Conservation (phyloP, 2,329 filamentous ascomycete genomes). For the Clathrospora elynae region DNA sequence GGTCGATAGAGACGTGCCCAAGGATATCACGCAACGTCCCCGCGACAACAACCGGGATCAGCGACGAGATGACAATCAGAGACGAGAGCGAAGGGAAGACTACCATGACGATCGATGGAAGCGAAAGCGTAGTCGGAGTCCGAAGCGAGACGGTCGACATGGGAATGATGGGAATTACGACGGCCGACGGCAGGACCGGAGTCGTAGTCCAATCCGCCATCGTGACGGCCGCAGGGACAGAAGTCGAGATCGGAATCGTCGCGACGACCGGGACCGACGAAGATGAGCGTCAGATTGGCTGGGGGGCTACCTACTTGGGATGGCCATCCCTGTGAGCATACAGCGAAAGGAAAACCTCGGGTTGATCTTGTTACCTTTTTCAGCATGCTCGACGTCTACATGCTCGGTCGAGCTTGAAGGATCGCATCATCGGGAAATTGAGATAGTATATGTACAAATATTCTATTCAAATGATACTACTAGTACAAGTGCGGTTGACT, state of each 20-base stretch:
- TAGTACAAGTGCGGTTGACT: too few species aligned
- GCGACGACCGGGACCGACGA: conserved; percentile 46
- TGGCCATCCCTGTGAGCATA: too few species aligned
- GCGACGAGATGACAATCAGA: conserved; percentile 50
- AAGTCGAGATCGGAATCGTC: conserved; percentile 50
- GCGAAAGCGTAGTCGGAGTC: conserved; percentile 47
- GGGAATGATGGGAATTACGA: conserved; percentile 40
- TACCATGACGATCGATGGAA: conserved; percentile 47
- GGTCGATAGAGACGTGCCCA: conserved; percentile 30
- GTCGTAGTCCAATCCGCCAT: conserved; percentile 37
- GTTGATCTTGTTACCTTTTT: too few species aligned
- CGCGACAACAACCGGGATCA: conserved; percentile 22
- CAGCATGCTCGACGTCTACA: too few species aligned
- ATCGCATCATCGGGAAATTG: too few species aligned
- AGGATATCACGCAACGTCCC: conserved; percentile 13
- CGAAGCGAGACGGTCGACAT: conserved; percentile 38
- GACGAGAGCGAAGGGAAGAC: conserved; percentile 41
- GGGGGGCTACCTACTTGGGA: too few species aligned
- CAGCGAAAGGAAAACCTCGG: too few species aligned
- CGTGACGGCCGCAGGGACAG: conserved; percentile 45
- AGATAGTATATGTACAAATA: too few species aligned
- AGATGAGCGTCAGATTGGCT: too few species aligned
- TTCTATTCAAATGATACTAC: too few species aligned
- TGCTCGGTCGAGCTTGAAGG: too few species aligned
- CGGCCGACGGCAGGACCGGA: conserved; percentile 35